Evolutionary conservation across 75 land plant genomes (phyloP), one percentile per base, ranked within the genome.

Genomic region (Chamaecyparis obtusa): DNA sequence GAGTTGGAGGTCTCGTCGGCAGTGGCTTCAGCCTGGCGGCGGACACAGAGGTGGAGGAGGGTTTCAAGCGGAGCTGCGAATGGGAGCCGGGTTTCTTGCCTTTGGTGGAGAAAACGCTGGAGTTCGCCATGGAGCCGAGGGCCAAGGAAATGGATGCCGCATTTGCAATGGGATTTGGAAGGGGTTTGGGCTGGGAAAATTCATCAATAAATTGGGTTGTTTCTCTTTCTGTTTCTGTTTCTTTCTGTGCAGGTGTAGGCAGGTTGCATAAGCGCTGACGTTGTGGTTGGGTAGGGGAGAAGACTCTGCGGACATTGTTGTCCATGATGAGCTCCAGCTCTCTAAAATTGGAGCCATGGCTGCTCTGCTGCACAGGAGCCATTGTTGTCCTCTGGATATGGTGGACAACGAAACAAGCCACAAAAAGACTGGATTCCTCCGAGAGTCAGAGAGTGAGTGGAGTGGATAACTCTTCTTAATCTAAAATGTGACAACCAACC

Each of bases 1-100:
- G 83, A 87, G 72, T 83, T 90, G 64, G 32, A 39, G 87, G 80
- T n/a, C 30, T 81, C n/a, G 44, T 17, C 69, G 69, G 69, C 69
- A 24, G 7, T 27, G 69, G 69, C 69, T 64, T 64, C 69, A 64
- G n/a, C n/a, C 69, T 64, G n/a, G 69, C 69, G 5, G 54, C 15
- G 15, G 27, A 24, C 5, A 46, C 11, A 15, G 10, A 11, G 30
- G 83, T 49, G 3, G 33, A 13, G 32, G 30, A 15, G 3, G 33
- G 3, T 46, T 44, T 43, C 30, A n/a, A 9, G 17, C 51, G 30
- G 5, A 81, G 51, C n/a, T 46, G 83, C 5, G 51, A 44, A 46
- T 44, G 48, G 83, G 2, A 0, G 76, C 32, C 51, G 41, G 41
- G 2, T 39, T 39, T 39, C 2, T 39, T 39, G n/a, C 11, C 6